Evolutionary conservation across 2,329 filamentous ascomycete genomes (phyloP).

Genomic region (Xylaria sp.): DNA sequence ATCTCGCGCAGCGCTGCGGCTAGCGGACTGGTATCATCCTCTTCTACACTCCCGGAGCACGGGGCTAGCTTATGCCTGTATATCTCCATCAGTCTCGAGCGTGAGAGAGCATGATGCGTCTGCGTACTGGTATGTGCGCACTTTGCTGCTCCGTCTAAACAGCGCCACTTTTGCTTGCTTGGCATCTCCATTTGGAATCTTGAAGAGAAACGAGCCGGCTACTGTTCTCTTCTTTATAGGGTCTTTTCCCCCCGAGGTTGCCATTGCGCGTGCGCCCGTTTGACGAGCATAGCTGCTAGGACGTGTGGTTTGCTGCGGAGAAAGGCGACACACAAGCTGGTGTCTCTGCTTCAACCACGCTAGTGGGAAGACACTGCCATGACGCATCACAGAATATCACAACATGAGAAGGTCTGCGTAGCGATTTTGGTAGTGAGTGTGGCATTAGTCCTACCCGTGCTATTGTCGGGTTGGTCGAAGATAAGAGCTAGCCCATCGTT

Average conservation of each 20-base stretch:
- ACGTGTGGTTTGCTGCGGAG: neutral
- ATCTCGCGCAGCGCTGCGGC: conserved; percentile 71
- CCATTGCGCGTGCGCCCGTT: conserved; percentile 26
- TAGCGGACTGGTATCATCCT: conserved; percentile 61
- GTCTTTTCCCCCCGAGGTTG: conserved; percentile 7
- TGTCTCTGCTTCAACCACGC: conserved; percentile 5
- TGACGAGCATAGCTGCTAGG: conserved; percentile 8
- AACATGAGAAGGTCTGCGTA: neutral
- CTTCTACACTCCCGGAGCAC: conserved; percentile 70
- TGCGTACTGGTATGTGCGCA: conserved; percentile 68
- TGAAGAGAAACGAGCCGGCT: conserved; percentile 63
- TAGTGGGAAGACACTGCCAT: conserved; percentile 10
- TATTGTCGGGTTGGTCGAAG: neutral
- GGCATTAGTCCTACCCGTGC: neutral
- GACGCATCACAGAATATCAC: conserved; percentile 22
- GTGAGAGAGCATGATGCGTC: neutral
- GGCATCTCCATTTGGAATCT: conserved; percentile 51
- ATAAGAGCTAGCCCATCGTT: neutral
- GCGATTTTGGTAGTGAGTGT: neutral
- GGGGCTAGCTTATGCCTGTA: conserved; percentile 66
- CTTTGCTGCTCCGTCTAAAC: conserved; percentile 68
- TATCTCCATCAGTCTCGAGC: conserved; percentile 6
- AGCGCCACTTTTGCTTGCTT: conserved; percentile 63
- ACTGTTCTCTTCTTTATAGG: conserved; percentile 53
- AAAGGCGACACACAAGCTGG: neutral